Base-by-base conservation (phyloP, 139 green algal species). In the Chlamydomonas applanata region DNA sequence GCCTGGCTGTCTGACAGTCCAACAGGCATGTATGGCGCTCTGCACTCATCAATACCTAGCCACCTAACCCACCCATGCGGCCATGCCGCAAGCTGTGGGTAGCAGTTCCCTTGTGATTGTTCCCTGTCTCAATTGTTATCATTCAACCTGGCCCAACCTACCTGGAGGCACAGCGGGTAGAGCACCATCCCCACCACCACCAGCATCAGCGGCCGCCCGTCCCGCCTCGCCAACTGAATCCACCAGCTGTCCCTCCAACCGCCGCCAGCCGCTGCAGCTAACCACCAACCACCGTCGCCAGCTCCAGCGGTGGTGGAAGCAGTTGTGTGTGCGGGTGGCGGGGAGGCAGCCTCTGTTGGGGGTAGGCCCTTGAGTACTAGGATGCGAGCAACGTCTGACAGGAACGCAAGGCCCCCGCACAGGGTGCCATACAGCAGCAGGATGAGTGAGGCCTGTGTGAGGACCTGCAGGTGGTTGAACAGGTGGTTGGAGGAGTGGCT, bases 341-440 rank as follows among this genome's bases (percentile, higher is more conserved):
- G 59, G 5, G 59, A 16, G 16, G 59, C n/a, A 14, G 59, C 24
- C 11, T 24, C 5, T 16, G n/a, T 5, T 30, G 32, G 9, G 17
- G 49, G 61, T 20, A 78, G 11, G 34, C 56, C 57, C 74, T 82
- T 66, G 0, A 64, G 34, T 4, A 89, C 68, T 35, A 88, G 75
- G 1, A 90, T 83, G 13, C 57, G 60, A 0, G 79, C 87, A 7
- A 84, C 83, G 59, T 94, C 90, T 19, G 83, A 82, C 49, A 96
- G 76, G 69, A 96, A 85, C n/a, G 86, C 88, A 60, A 92, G 83
- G 52, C 92, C 91, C 2, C 91, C 91, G 9, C 84, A 85, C 9
- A 95, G 76, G 3, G 87, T 96, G 25, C 91, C 91, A 52, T 88
- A 94, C 49, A 96, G 80, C 71, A 96, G 82, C 35, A 94, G 75